Percentiles rank a stretch among this genome's conserved stretches.
Evolutionary conservation across 2,329 filamentous ascomycete genomes (phyloP).

Genomic region (Colletotrichum chlorophyti): DNA sequence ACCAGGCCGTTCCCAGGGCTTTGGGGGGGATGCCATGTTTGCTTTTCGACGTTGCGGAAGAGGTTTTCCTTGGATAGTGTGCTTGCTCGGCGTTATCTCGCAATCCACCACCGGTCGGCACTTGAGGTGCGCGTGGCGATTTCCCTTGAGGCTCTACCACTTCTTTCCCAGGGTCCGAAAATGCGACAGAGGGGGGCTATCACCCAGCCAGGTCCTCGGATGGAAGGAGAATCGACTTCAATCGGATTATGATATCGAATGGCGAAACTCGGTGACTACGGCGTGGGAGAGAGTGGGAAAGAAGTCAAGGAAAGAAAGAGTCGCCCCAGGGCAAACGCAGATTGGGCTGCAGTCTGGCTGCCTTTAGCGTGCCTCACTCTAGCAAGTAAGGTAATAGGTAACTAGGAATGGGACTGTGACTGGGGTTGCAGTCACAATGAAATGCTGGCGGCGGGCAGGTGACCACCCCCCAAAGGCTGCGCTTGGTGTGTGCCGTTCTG

Average conservation of each 20-base stretch:
- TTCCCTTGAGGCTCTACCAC: not conserved
- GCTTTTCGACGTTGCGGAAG: slow-evolving; percentile 16
- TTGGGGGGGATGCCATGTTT: slow-evolving; percentile 82
- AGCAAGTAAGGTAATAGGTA: too few species aligned
- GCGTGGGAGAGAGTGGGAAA: not conserved
- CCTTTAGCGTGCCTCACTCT: too few species aligned
- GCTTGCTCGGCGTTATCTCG: slow-evolving; percentile 25
- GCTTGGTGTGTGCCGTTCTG: slow-evolving; percentile 20
- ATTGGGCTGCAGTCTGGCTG: slow-evolving; percentile 7
- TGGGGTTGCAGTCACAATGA: slow-evolving; percentile 4
- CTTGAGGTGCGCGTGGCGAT: slow-evolving; percentile 12
- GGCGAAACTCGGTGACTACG: not conserved
- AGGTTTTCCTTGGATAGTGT: slow-evolving; percentile 21
- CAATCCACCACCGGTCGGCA: slow-evolving; percentile 21
- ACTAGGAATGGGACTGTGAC: slow-evolving; percentile 8
- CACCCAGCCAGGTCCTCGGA: not conserved
- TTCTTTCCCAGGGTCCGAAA: not conserved
- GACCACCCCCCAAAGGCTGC: slow-evolving; percentile 6
- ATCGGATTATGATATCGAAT: slow-evolving; percentile 2
- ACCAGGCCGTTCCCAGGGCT: slow-evolving; percentile 92
- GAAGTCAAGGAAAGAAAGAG: slow-evolving; percentile 1
- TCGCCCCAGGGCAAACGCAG: slow-evolving; percentile 9
- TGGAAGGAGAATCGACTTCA: not conserved
- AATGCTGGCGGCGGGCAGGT: slow-evolving; percentile 10
- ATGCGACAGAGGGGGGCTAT: not conserved